These are phyloP conservation scores for Ceratobasidium sp. DNA, from an alignment of 1,284 basidiomycete species.

Conservation along the genomic window DNA sequence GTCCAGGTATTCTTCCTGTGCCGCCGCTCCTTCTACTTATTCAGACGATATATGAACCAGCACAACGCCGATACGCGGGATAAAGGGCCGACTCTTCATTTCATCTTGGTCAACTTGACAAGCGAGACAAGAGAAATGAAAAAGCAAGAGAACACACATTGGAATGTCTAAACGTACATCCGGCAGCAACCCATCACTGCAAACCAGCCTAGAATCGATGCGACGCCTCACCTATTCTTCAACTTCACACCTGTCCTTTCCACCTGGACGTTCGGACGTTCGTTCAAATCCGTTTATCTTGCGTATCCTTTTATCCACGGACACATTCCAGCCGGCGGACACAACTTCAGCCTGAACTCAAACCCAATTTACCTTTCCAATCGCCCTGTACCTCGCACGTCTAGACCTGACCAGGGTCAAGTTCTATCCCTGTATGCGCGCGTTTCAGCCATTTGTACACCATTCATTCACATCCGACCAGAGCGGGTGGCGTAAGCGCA, in stretches of 20 bases:
- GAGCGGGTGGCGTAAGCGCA: constrained; percentile 8
- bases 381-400: not conserved
- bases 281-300: not conserved
- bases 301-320: not conserved
- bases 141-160: not conserved
- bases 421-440: not conserved
- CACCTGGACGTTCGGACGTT: no score
- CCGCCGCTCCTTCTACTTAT: constrained; percentile 2
- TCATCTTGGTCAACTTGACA: not conserved
- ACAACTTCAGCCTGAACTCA: not conserved
- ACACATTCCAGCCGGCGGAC: no score
- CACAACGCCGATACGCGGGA: not conserved
- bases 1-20: not conserved
- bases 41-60: not conserved
- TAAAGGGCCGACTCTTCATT: not conserved
- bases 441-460: constrained; percentile 1
- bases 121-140: constrained; percentile 12
- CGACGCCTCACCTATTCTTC: not conserved
- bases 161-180: not conserved
- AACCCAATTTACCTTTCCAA: not conserved
- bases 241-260: constrained; percentile 14
- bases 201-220: constrained; percentile 8
- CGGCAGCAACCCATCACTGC: not conserved
- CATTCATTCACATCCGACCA: not conserved
- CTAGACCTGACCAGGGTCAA: not conserved